Conservation (phyloP, 345 rosid species). For the Eucalyptus marginata region DNA sequence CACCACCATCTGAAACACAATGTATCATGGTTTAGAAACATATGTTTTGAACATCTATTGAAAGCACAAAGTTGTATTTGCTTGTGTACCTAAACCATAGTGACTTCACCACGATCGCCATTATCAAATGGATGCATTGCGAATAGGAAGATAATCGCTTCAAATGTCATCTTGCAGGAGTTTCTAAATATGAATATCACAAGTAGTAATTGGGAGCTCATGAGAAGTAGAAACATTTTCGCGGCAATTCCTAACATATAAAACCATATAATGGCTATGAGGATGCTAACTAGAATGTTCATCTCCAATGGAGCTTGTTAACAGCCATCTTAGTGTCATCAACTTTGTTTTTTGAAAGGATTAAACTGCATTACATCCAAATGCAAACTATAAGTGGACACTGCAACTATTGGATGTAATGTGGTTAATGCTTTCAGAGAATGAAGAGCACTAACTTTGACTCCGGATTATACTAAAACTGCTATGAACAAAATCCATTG, state of each 20-base stretch:
- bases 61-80: no score
- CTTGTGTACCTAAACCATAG: no score
- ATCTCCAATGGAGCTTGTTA: constrained; percentile 21
- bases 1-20: constrained; percentile 13
- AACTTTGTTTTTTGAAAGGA: constrained; percentile 20
- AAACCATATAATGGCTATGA: constrained; percentile 10
- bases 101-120: no score
- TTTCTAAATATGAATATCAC: constrained; percentile 26
- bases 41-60: not conserved
- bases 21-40: no score
- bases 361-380: constrained; percentile 4
- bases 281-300: constrained; percentile 6
- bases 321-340: constrained; percentile 28
- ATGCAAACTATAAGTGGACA: not conserved
- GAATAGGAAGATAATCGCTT: constrained; percentile 26
- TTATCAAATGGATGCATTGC: constrained; percentile 13
- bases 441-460: no score
- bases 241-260: constrained; percentile 13
- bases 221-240: constrained; percentile 4
- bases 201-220: constrained; percentile 18
- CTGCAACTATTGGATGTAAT: not conserved
- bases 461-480: no score
- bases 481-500: no score
- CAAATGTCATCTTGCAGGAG: constrained; percentile 20
- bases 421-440: no score